Percentiles rank a stretch among this genome's conserved stretches.
Evolutionary conservation across 139 green algal genomes (phyloP).

Genomic region (Desmodesmus armatus): DNA sequence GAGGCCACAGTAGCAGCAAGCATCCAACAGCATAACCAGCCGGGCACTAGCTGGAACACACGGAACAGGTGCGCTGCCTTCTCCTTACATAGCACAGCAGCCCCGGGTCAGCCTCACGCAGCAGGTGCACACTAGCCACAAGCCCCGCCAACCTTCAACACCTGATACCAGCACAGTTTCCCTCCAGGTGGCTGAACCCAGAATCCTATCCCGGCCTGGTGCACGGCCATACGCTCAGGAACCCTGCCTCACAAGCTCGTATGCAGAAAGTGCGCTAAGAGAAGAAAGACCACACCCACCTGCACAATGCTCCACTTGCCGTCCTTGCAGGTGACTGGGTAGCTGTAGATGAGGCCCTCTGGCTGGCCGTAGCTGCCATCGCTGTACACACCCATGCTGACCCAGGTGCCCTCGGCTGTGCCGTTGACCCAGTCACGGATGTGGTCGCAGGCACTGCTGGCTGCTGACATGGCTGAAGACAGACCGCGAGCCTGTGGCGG

Average conservation of each 20-base stretch:
- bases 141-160: too few relatives aligned
- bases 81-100: too few relatives aligned
- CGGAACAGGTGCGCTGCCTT: too few relatives aligned
- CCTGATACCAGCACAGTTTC: too few relatives aligned
- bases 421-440: slow-evolving; percentile 91
- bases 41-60: too few relatives aligned
- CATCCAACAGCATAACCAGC: too few relatives aligned
- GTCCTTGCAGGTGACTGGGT: slow-evolving; percentile 87
- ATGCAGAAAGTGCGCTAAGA: not conserved
- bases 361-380: slow-evolving; percentile 86
- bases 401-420: slow-evolving; percentile 77
- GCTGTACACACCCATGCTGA: slow-evolving; percentile 94
- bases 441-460: slow-evolving; percentile 92
- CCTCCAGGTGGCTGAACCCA: too few relatives aligned
- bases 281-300: slow-evolving; percentile 36
- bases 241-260: not conserved
- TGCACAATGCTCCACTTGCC: slow-evolving; percentile 94
- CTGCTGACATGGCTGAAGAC: slow-evolving; percentile 89
- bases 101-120: too few relatives aligned
- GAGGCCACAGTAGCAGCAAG: not conserved
- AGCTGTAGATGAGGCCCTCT: slow-evolving; percentile 88
- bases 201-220: too few relatives aligned
- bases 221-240: not conserved
- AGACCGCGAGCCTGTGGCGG: slow-evolving; percentile 79
- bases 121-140: too few relatives aligned